phyloP scores from a whole-genome alignment of 2,329 filamentous ascomycete species.

The Chaetoscypha palmicola region DNA sequence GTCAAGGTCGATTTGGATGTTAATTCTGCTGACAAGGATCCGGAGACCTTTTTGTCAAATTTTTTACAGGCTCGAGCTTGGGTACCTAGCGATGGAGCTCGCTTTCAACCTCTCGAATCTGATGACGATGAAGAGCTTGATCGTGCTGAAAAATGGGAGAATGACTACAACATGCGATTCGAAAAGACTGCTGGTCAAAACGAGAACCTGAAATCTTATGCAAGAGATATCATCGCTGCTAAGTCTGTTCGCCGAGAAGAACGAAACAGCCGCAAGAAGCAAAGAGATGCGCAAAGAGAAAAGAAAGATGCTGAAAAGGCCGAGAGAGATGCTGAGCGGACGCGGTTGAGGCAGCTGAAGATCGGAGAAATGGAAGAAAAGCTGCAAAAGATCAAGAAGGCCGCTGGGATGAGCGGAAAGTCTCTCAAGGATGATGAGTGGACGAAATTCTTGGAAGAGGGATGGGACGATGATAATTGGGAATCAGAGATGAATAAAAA shows the following conservation, averaged over 20 bases:
- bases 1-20: conserved; percentile 57
- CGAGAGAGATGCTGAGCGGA: conserved; percentile 71
- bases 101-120: conserved; percentile 80
- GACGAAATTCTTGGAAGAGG: conserved; percentile 75
- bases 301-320: conserved; percentile 73
- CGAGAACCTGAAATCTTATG: conserved; percentile 80
- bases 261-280: conserved; percentile 65
- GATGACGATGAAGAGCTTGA: conserved; percentile 70
- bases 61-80: conserved; percentile 91
- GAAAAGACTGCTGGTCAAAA: conserved; percentile 87
- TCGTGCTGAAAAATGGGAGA: conserved; percentile 79
- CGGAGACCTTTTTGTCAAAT: conserved; percentile 88
- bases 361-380: conserved; percentile 86
- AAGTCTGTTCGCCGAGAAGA: conserved; percentile 84
- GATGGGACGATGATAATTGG: conserved; percentile 86
- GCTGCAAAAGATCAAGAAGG: conserved; percentile 80
- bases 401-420: conserved; percentile 69
- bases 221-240: conserved; percentile 74
- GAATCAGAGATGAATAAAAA: conserved; percentile 81
- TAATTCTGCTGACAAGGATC: conserved; percentile 74
- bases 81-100: conserved; percentile 60
- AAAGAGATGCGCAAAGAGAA: conserved; percentile 69
- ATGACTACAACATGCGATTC: conserved; percentile 92
- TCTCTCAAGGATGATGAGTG: conserved; percentile 69
- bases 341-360: conserved; percentile 77